These are phyloP conservation scores for Taphrina pruni DNA, from an alignment of 1,139 yeast genomes.

Conservation along the genomic window DNA sequence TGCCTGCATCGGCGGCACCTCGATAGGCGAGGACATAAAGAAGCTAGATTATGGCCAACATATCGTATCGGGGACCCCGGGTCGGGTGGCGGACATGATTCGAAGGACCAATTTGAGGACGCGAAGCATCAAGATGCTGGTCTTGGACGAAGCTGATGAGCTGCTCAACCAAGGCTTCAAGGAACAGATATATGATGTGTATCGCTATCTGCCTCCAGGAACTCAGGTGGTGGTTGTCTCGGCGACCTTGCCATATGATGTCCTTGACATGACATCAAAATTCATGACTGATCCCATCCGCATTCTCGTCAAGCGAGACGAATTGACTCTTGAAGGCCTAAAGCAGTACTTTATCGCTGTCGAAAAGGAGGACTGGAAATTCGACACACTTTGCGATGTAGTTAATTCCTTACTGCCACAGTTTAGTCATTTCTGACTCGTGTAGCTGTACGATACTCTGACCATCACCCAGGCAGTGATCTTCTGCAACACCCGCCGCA, in stretches of 20 bases:
- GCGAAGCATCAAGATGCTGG: conserved; percentile 91
- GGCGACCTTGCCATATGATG: conserved; percentile 98
- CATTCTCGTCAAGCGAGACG: conserved; percentile 97
- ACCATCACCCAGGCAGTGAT: conserved; percentile 99
- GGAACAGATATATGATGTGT: conserved; percentile 96
- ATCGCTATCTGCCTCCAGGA: conserved; percentile 89
- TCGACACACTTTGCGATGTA: conserved; percentile 88
- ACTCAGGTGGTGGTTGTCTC: conserved; percentile 96
- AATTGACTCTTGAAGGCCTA: conserved; percentile 97
- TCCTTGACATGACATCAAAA: conserved; percentile 90
- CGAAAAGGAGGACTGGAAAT: conserved; percentile 90
- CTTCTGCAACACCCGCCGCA: conserved; percentile 98
- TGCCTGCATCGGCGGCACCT: conserved; percentile 98
- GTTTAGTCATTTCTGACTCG: background rate
- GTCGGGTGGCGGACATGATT: conserved; percentile 97
- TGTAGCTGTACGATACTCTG: conserved; percentile 84
- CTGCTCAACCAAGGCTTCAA: conserved; percentile 96
- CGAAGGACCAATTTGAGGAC: conserved; percentile 91
- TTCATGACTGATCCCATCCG: conserved; percentile 98
- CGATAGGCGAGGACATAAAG: conserved; percentile 86
- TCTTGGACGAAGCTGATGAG: conserved; percentile 99
- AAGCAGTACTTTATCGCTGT: conserved; percentile 95
- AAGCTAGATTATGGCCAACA: conserved; percentile 93
- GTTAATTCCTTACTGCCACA: background rate
- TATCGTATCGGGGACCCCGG: conserved; percentile 98